Percentiles rank a stretch among this genome's conserved stretches.
Conservation (phyloP, 495 filamentous ascomycete genomes). For the Tuber aestivum region DNA sequence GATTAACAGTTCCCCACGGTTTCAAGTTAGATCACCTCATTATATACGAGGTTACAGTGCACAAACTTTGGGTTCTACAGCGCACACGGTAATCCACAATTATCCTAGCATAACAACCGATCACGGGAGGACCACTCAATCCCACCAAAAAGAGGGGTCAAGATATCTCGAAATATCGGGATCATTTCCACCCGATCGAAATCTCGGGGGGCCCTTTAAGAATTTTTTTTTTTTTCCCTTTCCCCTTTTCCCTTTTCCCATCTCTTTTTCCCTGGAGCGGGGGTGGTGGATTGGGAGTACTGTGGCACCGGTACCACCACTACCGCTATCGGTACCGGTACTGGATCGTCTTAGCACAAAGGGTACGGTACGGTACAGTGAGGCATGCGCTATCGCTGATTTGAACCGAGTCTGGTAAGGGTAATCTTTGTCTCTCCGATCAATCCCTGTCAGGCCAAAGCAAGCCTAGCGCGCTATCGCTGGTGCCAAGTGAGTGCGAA, state of each 20-base stretch:
- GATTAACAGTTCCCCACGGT: slow-evolving; percentile 35
- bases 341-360: background rate
- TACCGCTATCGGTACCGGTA: background rate
- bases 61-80: background rate
- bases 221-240: background rate
- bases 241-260: background rate
- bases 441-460: slow-evolving; percentile 33
- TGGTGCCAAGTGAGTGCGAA: slow-evolving; percentile 32
- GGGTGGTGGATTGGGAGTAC: background rate
- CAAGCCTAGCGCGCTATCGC: slow-evolving; percentile 30
- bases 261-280: background rate
- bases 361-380: background rate
- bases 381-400: slow-evolving; percentile 31
- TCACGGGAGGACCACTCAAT: background rate
- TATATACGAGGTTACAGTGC: background rate
- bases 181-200: background rate
- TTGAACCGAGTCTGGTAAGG: slow-evolving; percentile 35
- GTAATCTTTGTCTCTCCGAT: slow-evolving; percentile 33
- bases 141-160: background rate
- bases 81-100: background rate
- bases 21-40: slow-evolving; percentile 29
- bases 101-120: background rate
- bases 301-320: background rate
- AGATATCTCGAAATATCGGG: background rate
- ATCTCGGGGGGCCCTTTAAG: background rate